Evolutionary conservation across 2,329 filamentous ascomycete genomes (phyloP), one percentile per base, ranked within the genome.

Genomic region (Microcyclosporella mali): DNA sequence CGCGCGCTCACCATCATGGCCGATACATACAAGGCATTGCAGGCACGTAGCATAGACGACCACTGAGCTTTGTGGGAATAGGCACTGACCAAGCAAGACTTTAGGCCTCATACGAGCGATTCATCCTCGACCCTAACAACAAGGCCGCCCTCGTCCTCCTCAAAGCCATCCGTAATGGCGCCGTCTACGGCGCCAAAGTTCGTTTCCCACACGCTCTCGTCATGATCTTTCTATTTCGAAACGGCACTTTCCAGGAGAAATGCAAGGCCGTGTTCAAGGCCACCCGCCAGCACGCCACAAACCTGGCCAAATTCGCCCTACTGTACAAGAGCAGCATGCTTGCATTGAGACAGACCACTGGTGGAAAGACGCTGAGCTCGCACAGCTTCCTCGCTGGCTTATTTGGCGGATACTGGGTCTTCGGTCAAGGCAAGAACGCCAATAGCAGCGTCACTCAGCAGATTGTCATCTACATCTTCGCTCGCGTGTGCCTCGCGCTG

Each of bases 391-490:
- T 95, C 47, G 85, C 88, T 9, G 92, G 92, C 6, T 71, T 95
- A 6, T 63, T 94, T 35, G 92, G 92, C 60, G 92, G 92, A 40
- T 98, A 97, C 73, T 69, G 87, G 49, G 87, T 97, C 50, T 98
- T 98, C 64, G 92, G 90, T 37, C 82, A 85, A 47, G 83, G 83
- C 29, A 74, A 73, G 63, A 81, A 87, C 59, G 56, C 53, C 4
- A 48, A 34, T 27, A 85, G 83, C 48, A 84, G 80, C 51, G 84
- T 95, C 50, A 94, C 83, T 69, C 88, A 95, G 72, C 90, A 98
- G 74, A 98, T 98, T 63, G 88, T 95, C 65, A 86, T 97, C 58
- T 98, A 98, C 71, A 85, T 98, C 50, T 95, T 95, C 62, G 92
- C 92, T 36, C 82, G 92, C 53, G 92, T 95, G 12, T 76, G 84